phyloP scores from a whole-genome alignment of 2,329 filamentous ascomycete species.

The Penicillium vulpinum region DNA sequence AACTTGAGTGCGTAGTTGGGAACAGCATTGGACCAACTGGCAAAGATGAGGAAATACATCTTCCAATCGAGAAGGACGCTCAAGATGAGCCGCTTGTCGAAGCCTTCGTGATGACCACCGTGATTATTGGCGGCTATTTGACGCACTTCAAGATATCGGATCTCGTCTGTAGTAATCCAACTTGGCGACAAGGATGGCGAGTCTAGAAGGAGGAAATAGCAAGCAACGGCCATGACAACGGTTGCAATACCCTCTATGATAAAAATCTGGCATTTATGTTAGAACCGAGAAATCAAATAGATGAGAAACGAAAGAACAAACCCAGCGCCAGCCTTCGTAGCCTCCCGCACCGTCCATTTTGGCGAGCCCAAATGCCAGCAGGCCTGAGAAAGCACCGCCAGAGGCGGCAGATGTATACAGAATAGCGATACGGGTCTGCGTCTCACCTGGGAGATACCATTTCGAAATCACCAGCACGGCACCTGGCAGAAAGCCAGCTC shows the following conservation, averaged over 20 bases:
- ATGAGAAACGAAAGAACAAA: not conserved
- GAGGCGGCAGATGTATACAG: constrained; percentile 78
- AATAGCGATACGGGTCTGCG: constrained; percentile 70
- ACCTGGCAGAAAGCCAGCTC: constrained; percentile 59
- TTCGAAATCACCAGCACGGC: constrained; percentile 75
- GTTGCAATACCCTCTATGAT: constrained; percentile 66
- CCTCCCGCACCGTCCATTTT: constrained; percentile 69
- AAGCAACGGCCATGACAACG: constrained; percentile 57
- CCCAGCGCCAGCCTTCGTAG: constrained; percentile 24
- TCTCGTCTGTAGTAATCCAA: constrained; percentile 45
- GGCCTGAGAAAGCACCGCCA: constrained; percentile 77
- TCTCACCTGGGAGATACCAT: constrained; percentile 76
- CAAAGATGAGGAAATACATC: constrained; percentile 46
- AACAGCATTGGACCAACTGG: constrained; percentile 47
- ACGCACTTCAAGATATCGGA: constrained; percentile 43
- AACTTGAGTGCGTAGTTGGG: constrained; percentile 38
- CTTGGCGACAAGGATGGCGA: constrained; percentile 37
- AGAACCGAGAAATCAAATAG: not conserved
- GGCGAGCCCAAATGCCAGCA: constrained; percentile 77
- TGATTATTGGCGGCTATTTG: constrained; percentile 32
- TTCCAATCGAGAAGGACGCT: constrained; percentile 52
- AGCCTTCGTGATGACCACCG: constrained; percentile 24
- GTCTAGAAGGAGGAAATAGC: constrained; percentile 35
- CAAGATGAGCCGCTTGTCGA: constrained; percentile 37
- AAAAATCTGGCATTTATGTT: constrained; percentile 50